Evolutionary conservation across 352 stramenopile species (phyloP), one percentile per base, ranked within the genome.

Genomic region (Phytophthora pistaciae): DNA sequence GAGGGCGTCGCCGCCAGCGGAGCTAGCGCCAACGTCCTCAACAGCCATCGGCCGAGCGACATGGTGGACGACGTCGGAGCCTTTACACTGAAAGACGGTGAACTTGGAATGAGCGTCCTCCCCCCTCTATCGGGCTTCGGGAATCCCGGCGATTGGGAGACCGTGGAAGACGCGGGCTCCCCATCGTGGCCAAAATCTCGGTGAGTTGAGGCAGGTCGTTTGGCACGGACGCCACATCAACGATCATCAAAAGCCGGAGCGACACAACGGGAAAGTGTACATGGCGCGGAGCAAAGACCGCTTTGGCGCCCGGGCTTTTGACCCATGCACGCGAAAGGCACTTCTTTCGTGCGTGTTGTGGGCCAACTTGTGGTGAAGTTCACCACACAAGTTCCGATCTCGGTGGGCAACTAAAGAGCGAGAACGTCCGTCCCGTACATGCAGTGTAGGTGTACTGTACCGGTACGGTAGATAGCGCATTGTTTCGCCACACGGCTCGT

Each of bases 181-280:
- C 66, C 71, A 78, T 78, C 71, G 23, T 65, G 40, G 40, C 1
- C 38, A 38, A 72, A 52, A 68, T 78, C 70, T 78, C 57, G 70
- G 56, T 78, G 60, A 31, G 18, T 56, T 72, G 58, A 66, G 62
- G 49, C 31, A 71, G 61, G 60, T 33, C 46, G 53, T 56, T 56
- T 72, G 49, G 58, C 67, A 70, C 66, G 11, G 20, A 40, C 60
- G 46, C 50, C 50, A 56, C 49, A 67, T 72, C 65, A 61, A 58
- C 23, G 56, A 58, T 57, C 59, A 73, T 14, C 66, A 64, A 64
- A 73, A 44, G 66, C 66, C 66, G 52, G 59, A 71, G 13, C 44
- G 8, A 60, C 29, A 54, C 46, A 44, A 49, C 57, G 55, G 68
- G 59, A 73, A 73, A 53, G 29, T 62, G 59, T 68, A 56, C 38